phyloP scores from a whole-genome alignment of 371 early-diverging fungal species.

The Haplosporangium sp. region DNA sequence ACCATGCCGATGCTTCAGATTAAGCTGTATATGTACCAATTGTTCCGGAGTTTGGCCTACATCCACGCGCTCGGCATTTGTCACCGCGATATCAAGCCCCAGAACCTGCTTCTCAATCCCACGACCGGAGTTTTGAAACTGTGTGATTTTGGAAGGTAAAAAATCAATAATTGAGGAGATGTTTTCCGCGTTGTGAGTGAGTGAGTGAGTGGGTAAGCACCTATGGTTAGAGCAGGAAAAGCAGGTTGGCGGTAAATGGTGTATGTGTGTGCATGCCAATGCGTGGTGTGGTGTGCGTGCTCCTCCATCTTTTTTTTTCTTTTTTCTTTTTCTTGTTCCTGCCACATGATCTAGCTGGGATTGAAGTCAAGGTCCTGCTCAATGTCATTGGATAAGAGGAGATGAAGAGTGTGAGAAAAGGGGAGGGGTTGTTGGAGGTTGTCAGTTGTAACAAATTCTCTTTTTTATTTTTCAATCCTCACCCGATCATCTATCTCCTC shows the following conservation, averaged over 20 bases:
- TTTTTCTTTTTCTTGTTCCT: conserved; percentile 14
- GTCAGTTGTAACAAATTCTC: background rate
- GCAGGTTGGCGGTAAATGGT: too few species aligned
- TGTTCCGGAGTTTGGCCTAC: conserved; percentile 95
- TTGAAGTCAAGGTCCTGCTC: conserved; percentile 12
- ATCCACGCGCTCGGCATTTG: conserved; percentile 95
- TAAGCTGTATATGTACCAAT: conserved; percentile 97
- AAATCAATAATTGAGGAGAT: too few species aligned
- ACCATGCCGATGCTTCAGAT: conserved; percentile 93
- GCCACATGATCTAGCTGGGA: conserved; percentile 34
- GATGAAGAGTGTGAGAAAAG: background rate
- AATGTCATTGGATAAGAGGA: conserved; percentile 18
- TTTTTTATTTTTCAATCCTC: conserved; percentile 18
- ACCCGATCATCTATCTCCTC: background rate
- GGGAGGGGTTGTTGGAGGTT: background rate
- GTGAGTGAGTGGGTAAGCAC: too few species aligned
- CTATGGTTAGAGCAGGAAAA: too few species aligned
- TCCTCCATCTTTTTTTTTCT: background rate
- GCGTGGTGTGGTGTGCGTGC: background rate
- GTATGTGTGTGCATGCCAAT: too few species aligned
- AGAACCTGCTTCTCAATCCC: conserved; percentile 96
- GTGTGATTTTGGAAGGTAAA: conserved; percentile 97
- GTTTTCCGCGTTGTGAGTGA: too few species aligned
- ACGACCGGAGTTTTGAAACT: conserved; percentile 92
- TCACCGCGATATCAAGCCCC: conserved; percentile 98